These are phyloP conservation scores for Fusarium acutatum DNA, from an alignment of 2,329 filamentous ascomycete species.

Conservation along the genomic window DNA sequence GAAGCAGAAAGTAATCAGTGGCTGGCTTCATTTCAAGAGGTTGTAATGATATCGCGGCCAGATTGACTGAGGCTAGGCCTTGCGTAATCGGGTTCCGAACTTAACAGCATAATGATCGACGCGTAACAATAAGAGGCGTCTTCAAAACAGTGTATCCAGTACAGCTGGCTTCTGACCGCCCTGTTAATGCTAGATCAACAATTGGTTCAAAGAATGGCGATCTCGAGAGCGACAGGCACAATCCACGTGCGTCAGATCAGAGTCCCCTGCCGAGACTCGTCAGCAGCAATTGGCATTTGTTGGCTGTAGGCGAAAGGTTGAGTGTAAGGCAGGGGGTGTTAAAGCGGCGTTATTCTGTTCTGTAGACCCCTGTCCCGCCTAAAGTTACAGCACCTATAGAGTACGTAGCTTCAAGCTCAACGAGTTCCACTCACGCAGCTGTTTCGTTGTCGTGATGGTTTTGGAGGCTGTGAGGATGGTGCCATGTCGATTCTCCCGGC, in stretches of 20 bases:
- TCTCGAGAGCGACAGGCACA: slow-evolving; percentile 30
- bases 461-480: slow-evolving; percentile 20
- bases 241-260: slow-evolving; percentile 33
- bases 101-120: background rate
- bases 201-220: slow-evolving; percentile 27
- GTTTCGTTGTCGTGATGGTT: background rate
- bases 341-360: slow-evolving; percentile 14
- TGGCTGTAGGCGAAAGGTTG: slow-evolving; percentile 8
- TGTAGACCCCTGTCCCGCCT: slow-evolving; percentile 15
- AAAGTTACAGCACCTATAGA: background rate
- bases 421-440: slow-evolving; percentile 32
- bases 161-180: slow-evolving; percentile 29
- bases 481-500: slow-evolving; percentile 20
- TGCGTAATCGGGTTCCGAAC: background rate
- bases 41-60: background rate
- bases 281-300: slow-evolving; percentile 10
- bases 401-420: slow-evolving; percentile 28
- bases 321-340: slow-evolving; percentile 15
- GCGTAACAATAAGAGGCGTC: background rate
- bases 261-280: slow-evolving; percentile 33
- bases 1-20: slow-evolving; percentile 1
- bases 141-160: background rate
- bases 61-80: background rate
- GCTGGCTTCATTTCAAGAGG: slow-evolving; percentile 3
- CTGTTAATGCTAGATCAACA: slow-evolving; percentile 3